Evolutionary conservation across 306 rosid species (phyloP).

Genomic region (Lupinus albus): DNA sequence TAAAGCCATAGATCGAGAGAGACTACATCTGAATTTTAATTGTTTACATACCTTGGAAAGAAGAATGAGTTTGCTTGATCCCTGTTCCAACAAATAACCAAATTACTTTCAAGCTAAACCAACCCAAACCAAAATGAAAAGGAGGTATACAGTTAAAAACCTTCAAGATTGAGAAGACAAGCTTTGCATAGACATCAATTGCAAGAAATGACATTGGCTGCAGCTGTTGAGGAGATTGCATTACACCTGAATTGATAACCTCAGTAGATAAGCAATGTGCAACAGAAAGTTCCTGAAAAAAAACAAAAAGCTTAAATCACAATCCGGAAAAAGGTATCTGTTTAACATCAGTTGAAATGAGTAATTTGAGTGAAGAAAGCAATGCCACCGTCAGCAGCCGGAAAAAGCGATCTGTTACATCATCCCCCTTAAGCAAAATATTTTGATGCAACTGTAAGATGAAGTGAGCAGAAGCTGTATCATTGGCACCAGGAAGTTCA

Average conservation of each 20-base stretch:
- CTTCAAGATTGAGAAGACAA: conserved; percentile 82
- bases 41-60: conserved; percentile 70
- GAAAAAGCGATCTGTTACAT: conserved; percentile 83
- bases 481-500: conserved; percentile 83
- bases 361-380: conserved; percentile 25
- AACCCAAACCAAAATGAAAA: neutral
- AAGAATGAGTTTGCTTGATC: conserved; percentile 65
- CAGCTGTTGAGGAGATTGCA: conserved; percentile 73
- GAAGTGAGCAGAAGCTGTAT: conserved; percentile 64
- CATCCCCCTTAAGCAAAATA: conserved; percentile 92
- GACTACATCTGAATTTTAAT: neutral
- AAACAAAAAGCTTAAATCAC: neutral
- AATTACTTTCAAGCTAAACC: conserved; percentile 32
- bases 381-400: conserved; percentile 62
- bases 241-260: conserved; percentile 62
- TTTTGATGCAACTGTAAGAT: conserved; percentile 73
- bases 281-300: conserved; percentile 75
- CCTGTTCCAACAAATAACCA: conserved; percentile 58
- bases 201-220: conserved; percentile 77
- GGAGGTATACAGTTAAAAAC: conserved; percentile 39
- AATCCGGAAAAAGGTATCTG: neutral
- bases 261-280: conserved; percentile 79
- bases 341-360: neutral
- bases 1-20: neutral
- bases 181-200: conserved; percentile 83